Evolutionary conservation across 2,329 filamentous ascomycete genomes (phyloP).

Genomic region (Rhexocercosporidium sp.): DNA sequence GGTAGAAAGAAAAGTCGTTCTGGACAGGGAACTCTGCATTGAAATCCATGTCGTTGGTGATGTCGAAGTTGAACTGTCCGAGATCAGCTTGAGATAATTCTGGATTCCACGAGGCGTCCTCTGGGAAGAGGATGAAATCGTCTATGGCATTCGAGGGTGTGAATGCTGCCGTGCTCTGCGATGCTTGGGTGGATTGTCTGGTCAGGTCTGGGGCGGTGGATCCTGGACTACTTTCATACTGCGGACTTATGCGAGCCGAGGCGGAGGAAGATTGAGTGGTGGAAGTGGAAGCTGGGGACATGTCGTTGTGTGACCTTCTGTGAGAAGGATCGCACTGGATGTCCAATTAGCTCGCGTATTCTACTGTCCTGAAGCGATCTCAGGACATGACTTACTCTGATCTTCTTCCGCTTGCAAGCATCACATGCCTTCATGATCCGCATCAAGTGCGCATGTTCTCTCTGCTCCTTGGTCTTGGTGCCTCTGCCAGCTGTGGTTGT

Average conservation of each 20-base stretch:
- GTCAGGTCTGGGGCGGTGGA: conserved; percentile 21
- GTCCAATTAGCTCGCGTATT: conserved; percentile 18
- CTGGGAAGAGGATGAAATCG: conserved; percentile 41
- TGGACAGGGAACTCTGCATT: conserved; percentile 2
- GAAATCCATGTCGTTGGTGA: conserved; percentile 26
- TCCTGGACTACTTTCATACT: conserved; percentile 17
- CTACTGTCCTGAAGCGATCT: not conserved
- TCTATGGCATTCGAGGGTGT: conserved; percentile 35
- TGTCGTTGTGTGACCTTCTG: conserved; percentile 32
- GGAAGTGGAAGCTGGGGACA: conserved; percentile 34
- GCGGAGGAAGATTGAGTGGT: conserved; percentile 28
- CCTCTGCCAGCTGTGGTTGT: conserved; percentile 66
- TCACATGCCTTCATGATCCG: conserved; percentile 72
- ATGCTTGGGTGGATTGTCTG: conserved; percentile 20
- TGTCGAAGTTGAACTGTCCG: conserved; percentile 37
- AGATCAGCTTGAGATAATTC: conserved; percentile 32
- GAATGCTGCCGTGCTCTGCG: conserved; percentile 27
- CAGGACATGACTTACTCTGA: conserved; percentile 45
- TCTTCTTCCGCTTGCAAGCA: conserved; percentile 66
- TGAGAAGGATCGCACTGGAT: conserved; percentile 41
- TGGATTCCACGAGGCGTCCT: conserved; percentile 35
- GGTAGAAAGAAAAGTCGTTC: conserved; percentile 29
- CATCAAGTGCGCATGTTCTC: conserved; percentile 70
- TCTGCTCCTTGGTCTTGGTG: conserved; percentile 70
- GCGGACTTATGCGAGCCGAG: conserved; percentile 2